Conservation (phyloP, 2,329 filamentous ascomycete genomes). For the Colletotrichum coccodes region DNA sequence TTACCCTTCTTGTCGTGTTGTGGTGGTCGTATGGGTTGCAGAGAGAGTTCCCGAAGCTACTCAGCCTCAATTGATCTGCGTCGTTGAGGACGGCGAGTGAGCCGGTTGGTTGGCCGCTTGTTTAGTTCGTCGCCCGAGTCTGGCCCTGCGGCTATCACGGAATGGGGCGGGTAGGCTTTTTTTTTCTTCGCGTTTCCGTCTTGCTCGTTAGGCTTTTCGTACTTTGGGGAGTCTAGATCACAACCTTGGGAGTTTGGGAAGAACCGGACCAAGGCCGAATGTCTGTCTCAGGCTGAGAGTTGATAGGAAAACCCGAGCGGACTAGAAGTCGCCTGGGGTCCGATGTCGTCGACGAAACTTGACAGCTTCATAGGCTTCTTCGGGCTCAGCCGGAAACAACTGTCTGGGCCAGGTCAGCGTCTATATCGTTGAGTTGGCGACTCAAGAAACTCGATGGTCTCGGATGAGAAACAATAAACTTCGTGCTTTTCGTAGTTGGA, state of each 20-base stretch:
- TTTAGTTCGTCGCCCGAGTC: neutral
- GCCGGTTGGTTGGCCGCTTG: neutral
- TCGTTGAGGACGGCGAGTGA: neutral
- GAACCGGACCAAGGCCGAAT: neutral
- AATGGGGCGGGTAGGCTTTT: neutral
- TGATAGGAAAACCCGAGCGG: neutral
- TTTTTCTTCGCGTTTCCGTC: neutral
- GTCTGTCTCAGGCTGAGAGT: neutral
- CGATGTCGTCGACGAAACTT: slow-evolving; percentile 28
- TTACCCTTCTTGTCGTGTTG: neutral
- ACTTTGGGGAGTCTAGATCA: neutral
- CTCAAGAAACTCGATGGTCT: slow-evolving; percentile 14
- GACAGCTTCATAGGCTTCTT: slow-evolving; percentile 11
- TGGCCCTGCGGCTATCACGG: neutral
- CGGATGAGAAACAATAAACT: neutral
- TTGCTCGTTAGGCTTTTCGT: neutral
- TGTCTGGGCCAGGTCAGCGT: neutral
- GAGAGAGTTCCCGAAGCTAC: slow-evolving; percentile 28
- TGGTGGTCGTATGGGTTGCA: slow-evolving; percentile 10
- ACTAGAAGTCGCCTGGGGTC: slow-evolving; percentile 4
- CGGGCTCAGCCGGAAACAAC: neutral
- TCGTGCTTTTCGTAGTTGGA: neutral
- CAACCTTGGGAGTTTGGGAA: neutral
- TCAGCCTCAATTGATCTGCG: slow-evolving; percentile 25
- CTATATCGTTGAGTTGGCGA: neutral